A percentile compares a stretch with the other conserved stretches of the same genome.
These are phyloP conservation scores for Solanum medicagineum DNA, from an alignment of 257 asterid genomes.

Conservation along the genomic window DNA sequence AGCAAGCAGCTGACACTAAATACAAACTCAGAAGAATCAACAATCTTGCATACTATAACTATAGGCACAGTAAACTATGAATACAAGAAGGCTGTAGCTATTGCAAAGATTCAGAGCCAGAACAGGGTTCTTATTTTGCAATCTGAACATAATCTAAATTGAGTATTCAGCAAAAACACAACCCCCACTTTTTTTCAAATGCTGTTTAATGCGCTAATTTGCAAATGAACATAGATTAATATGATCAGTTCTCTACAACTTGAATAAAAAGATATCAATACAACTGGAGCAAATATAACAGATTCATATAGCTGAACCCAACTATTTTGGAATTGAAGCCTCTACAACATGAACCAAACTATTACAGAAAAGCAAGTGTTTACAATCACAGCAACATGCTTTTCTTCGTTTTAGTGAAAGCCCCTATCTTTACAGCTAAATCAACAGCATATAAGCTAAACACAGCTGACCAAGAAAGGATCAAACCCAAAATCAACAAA, in stretches of 20 bases:
- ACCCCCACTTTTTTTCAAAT: not conserved
- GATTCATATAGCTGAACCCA: not conserved
- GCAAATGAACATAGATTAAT: not conserved
- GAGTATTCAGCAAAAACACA: not conserved
- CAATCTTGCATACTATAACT: not conserved
- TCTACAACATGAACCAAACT: not conserved
- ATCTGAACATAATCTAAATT: not conserved
- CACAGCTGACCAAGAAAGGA: not conserved
- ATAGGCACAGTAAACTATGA: not conserved
- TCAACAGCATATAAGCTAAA: not conserved
- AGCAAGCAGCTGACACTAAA: not conserved
- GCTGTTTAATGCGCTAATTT: not conserved
- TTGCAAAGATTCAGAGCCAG: not conserved
- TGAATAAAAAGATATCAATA: not conserved
- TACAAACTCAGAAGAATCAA: constrained; percentile 5
- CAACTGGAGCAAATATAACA: not conserved
- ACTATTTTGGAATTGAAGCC: not conserved
- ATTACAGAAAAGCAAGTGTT: not conserved
- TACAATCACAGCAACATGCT: not conserved
- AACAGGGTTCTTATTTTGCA: not conserved
- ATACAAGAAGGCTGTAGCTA: not conserved
- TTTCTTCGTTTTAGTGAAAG: not conserved
- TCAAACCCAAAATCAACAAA: not conserved
- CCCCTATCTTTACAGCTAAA: constrained; percentile 2
- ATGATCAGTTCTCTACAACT: not conserved